Conservation (phyloP, 306 rosid genomes). For the Ammopiptanthus mongolicus region DNA sequence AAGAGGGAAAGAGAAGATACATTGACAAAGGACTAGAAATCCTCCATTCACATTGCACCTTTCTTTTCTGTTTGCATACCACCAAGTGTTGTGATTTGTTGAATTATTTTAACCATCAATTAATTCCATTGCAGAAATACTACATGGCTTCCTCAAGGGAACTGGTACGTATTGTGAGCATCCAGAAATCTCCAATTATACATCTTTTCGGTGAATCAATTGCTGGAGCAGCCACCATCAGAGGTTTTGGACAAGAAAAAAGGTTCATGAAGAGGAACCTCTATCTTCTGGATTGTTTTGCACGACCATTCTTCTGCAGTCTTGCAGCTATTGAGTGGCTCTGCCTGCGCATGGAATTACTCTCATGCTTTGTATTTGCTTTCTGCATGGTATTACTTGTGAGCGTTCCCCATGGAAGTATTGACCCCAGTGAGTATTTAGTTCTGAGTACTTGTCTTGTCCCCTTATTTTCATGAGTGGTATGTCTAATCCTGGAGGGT, state of each 20-base stretch:
- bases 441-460: background rate
- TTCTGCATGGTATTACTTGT: constrained; percentile 86
- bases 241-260: constrained; percentile 92
- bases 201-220: constrained; percentile 85
- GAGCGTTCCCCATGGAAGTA: constrained; percentile 79
- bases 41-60: background rate
- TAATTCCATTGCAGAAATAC: constrained; percentile 60
- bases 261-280: constrained; percentile 86
- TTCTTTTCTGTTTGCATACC: background rate
- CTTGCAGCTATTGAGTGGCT: constrained; percentile 94
- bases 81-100: background rate
- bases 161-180: constrained; percentile 85
- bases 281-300: constrained; percentile 79
- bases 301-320: constrained; percentile 91
- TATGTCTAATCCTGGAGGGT: background rate
- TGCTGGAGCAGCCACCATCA: constrained; percentile 82
- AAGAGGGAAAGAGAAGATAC: background rate
- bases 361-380: constrained; percentile 76
- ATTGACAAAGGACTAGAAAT: background rate
- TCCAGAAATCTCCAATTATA: constrained; percentile 85
- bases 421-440: constrained; percentile 77
- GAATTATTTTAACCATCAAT: constrained; percentile 7
- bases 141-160: constrained; percentile 97
- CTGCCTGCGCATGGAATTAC: constrained; percentile 84
- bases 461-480: constrained; percentile 4